Evolutionary conservation across 257 asterid genomes (phyloP).

Genomic region (Solanum peruvianum): DNA sequence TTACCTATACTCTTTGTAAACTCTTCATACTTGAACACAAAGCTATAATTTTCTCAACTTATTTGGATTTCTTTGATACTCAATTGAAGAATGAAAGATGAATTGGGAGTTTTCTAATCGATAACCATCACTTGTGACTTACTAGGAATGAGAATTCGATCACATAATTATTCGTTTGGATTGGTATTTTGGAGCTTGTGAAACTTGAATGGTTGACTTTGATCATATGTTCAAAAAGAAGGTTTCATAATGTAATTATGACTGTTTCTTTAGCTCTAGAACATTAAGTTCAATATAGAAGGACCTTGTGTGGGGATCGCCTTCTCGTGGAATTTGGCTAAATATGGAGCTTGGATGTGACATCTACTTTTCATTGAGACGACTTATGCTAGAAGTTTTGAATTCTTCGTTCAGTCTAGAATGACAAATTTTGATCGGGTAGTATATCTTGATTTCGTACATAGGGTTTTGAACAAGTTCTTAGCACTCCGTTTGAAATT

Average conservation of each 20-base stretch:
- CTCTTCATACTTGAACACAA: background rate
- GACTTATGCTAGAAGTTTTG: no score
- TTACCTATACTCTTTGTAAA: background rate
- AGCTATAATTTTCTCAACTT: background rate
- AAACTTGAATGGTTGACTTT: background rate
- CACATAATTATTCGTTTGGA: background rate
- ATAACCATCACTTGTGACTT: background rate
- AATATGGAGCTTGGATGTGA: background rate
- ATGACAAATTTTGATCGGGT: background rate
- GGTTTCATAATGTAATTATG: background rate
- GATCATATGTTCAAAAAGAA: no score
- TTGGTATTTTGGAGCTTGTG: background rate
- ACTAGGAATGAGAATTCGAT: background rate
- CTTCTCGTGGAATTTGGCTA: background rate
- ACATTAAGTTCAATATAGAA: no score
- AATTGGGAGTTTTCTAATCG: no score
- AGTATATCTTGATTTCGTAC: background rate
- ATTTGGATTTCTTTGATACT: no score
- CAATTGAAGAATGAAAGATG: background rate
- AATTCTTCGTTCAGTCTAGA: no score
- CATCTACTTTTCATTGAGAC: background rate
- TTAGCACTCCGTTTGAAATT: background rate
- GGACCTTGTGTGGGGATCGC: background rate
- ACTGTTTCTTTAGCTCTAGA: background rate
- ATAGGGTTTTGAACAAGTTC: background rate